Percentiles rank a stretch among this genome's conserved stretches.
phyloP scores from a whole-genome alignment of 495 filamentous ascomycete species.

The Trichoderma gamsii region DNA sequence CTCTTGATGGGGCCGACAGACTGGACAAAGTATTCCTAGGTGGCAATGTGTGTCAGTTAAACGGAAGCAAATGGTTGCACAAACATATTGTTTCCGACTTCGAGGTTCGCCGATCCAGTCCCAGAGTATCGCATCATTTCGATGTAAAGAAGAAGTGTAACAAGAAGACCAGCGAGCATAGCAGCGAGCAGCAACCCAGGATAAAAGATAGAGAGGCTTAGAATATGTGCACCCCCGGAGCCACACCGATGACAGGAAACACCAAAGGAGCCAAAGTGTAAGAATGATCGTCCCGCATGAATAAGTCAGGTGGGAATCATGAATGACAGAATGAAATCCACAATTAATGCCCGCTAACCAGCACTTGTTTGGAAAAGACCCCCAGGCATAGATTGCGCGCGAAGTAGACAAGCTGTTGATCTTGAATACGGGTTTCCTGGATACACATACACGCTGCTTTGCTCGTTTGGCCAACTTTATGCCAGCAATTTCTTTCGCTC shows the following conservation, averaged over 20 bases:
- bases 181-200: slow-evolving; percentile 26
- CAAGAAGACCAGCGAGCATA: slow-evolving; percentile 29
- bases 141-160: not conserved
- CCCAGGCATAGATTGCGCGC: not conserved
- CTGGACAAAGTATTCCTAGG: slow-evolving; percentile 92
- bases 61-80: slow-evolving; percentile 11
- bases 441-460: slow-evolving; percentile 46
- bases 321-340: not conserved
- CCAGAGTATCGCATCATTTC: slow-evolving; percentile 4
- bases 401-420: not conserved
- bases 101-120: slow-evolving; percentile 14
- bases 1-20: slow-evolving; percentile 84
- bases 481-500: not conserved
- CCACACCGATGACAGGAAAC: not conserved
- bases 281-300: slow-evolving; percentile 29
- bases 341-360: not conserved
- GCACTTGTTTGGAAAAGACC: not conserved
- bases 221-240: not conserved
- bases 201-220: not conserved
- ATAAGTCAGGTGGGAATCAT: not conserved
- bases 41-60: slow-evolving; percentile 29
- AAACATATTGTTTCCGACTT: slow-evolving; percentile 7
- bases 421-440: not conserved
- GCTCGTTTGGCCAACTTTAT: slow-evolving; percentile 48
- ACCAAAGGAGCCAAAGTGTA: slow-evolving; percentile 6